Evolutionary conservation across 108 stramenopile species (phyloP), one percentile per base, ranked within the genome.

Genomic region (Cyclotella sp.): DNA sequence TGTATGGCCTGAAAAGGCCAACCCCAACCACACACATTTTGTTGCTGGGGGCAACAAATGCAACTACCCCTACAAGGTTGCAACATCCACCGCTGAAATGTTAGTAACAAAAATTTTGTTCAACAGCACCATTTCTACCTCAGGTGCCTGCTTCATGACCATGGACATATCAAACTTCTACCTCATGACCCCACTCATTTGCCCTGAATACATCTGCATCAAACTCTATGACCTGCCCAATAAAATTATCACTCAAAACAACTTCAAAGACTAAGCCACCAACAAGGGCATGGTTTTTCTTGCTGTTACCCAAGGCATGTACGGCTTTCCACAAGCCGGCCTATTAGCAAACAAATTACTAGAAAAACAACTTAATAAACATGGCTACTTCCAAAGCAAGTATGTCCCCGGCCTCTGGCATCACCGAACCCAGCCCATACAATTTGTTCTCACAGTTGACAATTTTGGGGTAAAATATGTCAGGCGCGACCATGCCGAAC

Each of bases 141-240:
- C 54, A 0, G 41, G 27, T 16, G 87, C 84, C n/a, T 28, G 54
- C 0, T 78, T 59, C 79, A 72, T 84, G 75, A 78, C 76, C 27
- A 47, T 70, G n/a, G 82, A 83, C 34, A 15, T 84, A 47, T 82
- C 77, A 24, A 71, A 84, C 52, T 87, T 84, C 49, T 87, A 80
- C 67, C 72, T 84, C 5, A 42, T 29, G 70, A 79, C 83, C 19
- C 65, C 66, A 0, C 58, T 84, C 75, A 62, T 61, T 1, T 12
- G 30, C 9, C 51, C 11, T 51, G 74, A 85, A 60, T 81, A 81
- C 76, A 81, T 81, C 51, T 68, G 19, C 12, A 72, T 85, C 27
- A 79, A 42, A 51, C 18, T 57, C 22, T 16, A 0, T 30, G 22
- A 71, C 21, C 30, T 85, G 1, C 83, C 83, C 16, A 52, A 76